Base-by-base conservation (phyloP, 148 eudicot species). In the Chenopodium quinoa region DNA sequence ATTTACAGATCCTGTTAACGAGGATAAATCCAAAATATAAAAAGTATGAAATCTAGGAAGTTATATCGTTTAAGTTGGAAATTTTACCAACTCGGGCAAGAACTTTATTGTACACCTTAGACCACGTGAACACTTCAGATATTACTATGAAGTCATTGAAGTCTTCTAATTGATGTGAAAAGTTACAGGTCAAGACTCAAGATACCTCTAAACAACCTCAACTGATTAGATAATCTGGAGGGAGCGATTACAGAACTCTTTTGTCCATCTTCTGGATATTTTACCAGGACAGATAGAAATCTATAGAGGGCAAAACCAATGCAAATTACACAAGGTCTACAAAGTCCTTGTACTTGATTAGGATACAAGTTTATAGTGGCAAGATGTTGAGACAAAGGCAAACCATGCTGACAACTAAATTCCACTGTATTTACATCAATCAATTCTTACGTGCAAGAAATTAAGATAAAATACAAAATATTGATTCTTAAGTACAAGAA, bases 391-490 rank as follows among this genome's bases (percentile, higher is more conserved):
- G n/a, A 46, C n/a, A 79, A 71, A 46, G 47, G 58, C 40, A 60
- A 14, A 71, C 4, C 25, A 20, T 16, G 74, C 50, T 31, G 3
- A 14, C 11, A 8, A 23, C 20, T 47, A 73, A 27, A 22, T 72
- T 22, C n/a, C 56, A 72, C 73, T 48, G 22, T 83, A n/a, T 63
- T 54, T 48, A 64, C 56, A 50, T 64, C 69, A 52, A 66, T 46
- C 65, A 48, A 67, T 64, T 73, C 69, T 64, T 11, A 63, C 16
- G 20, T 25, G 23, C 75, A 75, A 29, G 37, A 34, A 9, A 13
- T 23, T 63, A 23, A 64, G 68, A 29, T 16, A 58, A 14, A 46
- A 60, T 46, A 47, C 50, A 29, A 46, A 25, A 29, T 13, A 34
- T 60, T 60, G 47, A 29, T 46, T 58, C 23, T 47, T 48, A 71